phyloP scores from a whole-genome alignment of 148 eudicot species.

The Selenicereus undatus region DNA sequence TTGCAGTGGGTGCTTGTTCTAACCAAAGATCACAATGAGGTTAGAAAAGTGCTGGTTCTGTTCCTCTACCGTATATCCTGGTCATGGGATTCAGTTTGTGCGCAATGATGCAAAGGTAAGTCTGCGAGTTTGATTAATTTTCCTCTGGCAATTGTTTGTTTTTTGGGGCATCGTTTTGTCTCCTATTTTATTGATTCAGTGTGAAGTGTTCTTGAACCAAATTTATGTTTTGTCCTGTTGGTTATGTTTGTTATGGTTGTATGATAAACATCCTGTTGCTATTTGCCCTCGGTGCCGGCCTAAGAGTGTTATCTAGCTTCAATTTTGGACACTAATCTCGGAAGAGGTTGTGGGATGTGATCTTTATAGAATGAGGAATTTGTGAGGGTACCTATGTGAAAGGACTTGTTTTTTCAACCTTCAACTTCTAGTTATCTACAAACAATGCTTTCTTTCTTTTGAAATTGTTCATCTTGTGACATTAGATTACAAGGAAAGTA shows the following conservation, averaged over 20 bases:
- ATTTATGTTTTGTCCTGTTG: not conserved
- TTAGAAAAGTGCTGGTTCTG: constrained; percentile 97
- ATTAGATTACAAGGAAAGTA: not conserved
- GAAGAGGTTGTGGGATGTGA: not conserved
- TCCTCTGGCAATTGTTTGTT: not conserved
- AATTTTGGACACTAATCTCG: not conserved
- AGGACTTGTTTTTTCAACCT: not conserved
- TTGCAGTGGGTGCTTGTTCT: constrained; percentile 18
- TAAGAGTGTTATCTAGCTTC: not conserved
- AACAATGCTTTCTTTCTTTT: too few species aligned
- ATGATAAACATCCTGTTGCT: not conserved
- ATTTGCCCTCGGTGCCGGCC: not conserved
- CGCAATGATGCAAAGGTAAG: constrained; percentile 88
- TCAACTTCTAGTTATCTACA: not conserved
- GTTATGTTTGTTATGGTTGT: not conserved
- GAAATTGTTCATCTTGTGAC: too few species aligned
- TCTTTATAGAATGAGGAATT: not conserved
- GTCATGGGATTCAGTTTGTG: constrained; percentile 72
- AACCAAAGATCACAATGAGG: constrained; percentile 44
- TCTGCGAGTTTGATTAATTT: not conserved
- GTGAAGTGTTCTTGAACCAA: too few species aligned
- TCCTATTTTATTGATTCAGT: too few species aligned
- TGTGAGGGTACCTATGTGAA: not conserved
- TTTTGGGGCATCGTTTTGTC: too few species aligned
- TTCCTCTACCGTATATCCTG: constrained; percentile 81